These are phyloP conservation scores for Septoria linicola DNA, from an alignment of 2,329 filamentous ascomycete genomes.

Conservation along the genomic window DNA sequence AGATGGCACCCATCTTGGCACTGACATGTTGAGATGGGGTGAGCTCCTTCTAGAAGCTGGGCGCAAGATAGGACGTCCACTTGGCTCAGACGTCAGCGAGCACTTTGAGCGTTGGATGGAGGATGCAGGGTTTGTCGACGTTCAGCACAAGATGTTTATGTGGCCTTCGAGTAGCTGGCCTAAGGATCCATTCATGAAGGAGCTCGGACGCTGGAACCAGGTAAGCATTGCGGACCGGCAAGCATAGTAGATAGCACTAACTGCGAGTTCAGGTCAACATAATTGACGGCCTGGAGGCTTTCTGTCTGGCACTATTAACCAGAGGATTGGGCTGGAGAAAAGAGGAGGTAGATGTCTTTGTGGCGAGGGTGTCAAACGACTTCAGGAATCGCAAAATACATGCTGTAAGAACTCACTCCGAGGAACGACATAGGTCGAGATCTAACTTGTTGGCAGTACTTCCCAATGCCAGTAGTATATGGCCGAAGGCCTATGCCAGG, in stretches of 20 bases:
- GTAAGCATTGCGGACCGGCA: no score
- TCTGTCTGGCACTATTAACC: constrained; percentile 45
- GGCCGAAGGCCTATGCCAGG: constrained; percentile 35
- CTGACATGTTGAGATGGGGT: constrained; percentile 38
- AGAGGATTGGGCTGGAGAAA: constrained; percentile 44
- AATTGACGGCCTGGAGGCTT: constrained; percentile 45
- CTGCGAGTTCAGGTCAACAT: constrained; percentile 35
- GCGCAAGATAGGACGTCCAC: constrained; percentile 44
- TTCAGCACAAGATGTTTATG: constrained; percentile 42
- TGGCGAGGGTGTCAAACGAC: constrained; percentile 37
- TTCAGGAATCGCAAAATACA: constrained; percentile 39
- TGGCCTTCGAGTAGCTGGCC: constrained; percentile 49
- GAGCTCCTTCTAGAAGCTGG: constrained; percentile 41
- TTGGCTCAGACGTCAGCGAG: constrained; percentile 41
- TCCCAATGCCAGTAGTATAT: constrained; percentile 41
- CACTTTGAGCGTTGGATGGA: constrained; percentile 43
- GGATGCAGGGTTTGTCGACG: constrained; percentile 46
- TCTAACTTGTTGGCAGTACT: no score
- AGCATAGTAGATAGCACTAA: no score
- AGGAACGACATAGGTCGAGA: no score
- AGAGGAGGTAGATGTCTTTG: constrained; percentile 47
- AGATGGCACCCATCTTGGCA: constrained; percentile 39
- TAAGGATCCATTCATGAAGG: constrained; percentile 51
- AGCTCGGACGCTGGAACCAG: constrained; percentile 49
- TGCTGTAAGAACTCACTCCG: no score